Percentiles rank a stretch among this genome's conserved stretches.
phyloP scores from a whole-genome alignment of 192 early-diverging fungal genomes.

The Coemansia guatemalensis region DNA sequence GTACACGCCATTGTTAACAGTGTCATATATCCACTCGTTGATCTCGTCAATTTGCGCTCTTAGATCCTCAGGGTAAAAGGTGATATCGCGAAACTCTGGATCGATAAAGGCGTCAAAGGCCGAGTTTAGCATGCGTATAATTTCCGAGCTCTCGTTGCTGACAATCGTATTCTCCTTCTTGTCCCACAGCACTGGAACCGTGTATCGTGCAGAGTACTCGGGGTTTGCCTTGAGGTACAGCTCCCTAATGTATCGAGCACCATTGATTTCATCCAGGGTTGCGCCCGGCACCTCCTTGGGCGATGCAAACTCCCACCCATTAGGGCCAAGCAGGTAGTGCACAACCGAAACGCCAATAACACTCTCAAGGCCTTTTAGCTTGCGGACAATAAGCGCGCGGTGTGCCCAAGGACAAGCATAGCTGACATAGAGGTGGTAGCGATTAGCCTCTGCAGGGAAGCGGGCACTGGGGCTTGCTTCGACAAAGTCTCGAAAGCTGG shows the following conservation, averaged over 20 bases:
- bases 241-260: slow-evolving; percentile 76
- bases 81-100: slow-evolving; percentile 61
- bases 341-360: slow-evolving; percentile 86
- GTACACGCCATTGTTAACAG: slow-evolving; percentile 96
- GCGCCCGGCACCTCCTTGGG: slow-evolving; percentile 73
- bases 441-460: slow-evolving; percentile 72
- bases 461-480: slow-evolving; percentile 54
- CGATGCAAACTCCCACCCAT: slow-evolving; percentile 81
- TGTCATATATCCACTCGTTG: slow-evolving; percentile 93
- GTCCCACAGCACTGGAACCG: slow-evolving; percentile 97
- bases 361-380: slow-evolving; percentile 86
- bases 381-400: slow-evolving; percentile 80
- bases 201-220: slow-evolving; percentile 71
- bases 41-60: slow-evolving; percentile 75
- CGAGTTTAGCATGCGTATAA: slow-evolving; percentile 92
- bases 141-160: slow-evolving; percentile 96
- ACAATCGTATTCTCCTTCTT: slow-evolving; percentile 89
- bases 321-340: slow-evolving; percentile 72
- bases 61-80: slow-evolving; percentile 81
- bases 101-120: slow-evolving; percentile 77
- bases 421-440: slow-evolving; percentile 82
- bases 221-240: slow-evolving; percentile 90
- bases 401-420: slow-evolving; percentile 80
- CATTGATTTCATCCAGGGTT: slow-evolving; percentile 73
- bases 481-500: slow-evolving; percentile 67